Evolutionary conservation across 2,329 filamentous ascomycete species (phyloP), one percentile per base, ranked within the genome.

Genomic region (Fusarium sp.): DNA sequence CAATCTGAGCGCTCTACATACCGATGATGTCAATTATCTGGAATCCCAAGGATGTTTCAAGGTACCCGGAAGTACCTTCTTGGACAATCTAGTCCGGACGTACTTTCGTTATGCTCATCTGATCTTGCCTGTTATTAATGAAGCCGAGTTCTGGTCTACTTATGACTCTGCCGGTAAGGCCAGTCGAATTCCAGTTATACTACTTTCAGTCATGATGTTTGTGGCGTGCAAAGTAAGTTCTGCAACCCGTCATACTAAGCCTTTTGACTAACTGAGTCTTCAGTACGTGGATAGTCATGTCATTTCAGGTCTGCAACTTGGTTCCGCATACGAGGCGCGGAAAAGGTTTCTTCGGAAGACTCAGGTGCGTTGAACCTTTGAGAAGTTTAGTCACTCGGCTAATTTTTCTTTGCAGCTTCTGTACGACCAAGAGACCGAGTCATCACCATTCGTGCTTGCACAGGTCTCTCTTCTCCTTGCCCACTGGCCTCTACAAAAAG

Each of bases 31-130:
- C 0, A 55, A 55, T n/a, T 55, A 55, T 34, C 27, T 55, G 9
- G 52, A 46, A 4, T 27, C 52, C 10, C 41, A 46, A 46, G 29
- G 52, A 32, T 55, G 52, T 7, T 27, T 55, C 7, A 25, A 6
- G n/a, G 22, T 55, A 34, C 40, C 52, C 2, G 52, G 34, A 20
- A 55, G 9, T 20, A 27, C 5, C 18, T 18, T 16, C 22, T n/a
- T 55, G 20, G 41, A 55, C 12, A 7, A 46, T 32, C 27, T 55
- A 3, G 8, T 55, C 29, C 52, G 29, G 6, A 9, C 29, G 7
- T 55, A 32, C 27, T 55, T 55, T 45, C 52, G 40, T 8, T 45
- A 34, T 55, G 52, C 52, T 55, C 52, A 55, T 25, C 52, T 40
- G 4, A 45, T 55, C 16, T n/a, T 55, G 4, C 40, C 52, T 34